Base-by-base conservation (phyloP, 139 green algal species). In the Volvox reticuliferus region DNA sequence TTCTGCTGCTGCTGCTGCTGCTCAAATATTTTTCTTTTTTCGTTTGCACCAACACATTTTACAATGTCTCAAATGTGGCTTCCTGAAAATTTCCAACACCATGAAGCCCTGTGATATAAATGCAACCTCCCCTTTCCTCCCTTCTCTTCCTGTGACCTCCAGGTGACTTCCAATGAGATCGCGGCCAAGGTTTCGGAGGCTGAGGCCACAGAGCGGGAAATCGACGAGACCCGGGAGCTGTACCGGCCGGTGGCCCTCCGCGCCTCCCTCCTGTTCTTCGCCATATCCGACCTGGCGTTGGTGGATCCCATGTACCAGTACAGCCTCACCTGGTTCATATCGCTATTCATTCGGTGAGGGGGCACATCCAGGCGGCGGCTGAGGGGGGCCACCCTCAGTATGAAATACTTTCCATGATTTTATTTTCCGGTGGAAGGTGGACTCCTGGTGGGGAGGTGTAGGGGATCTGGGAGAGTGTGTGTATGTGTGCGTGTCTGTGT, bases 221-320 rank as follows among this genome's bases (percentile, higher is more conserved):
- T 98, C 78, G 96, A 98, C 84, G 93, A 88, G 65, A 96, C 96
- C 20, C 92, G 96, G 21, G 95, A 98, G 92, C 91, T 95, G 88
- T 98, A 98, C 93, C 94, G 95, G 30, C 95, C 95, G 3, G 96
- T 98, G 78, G 96, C 96, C 30, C 79, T 95, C 33, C 93, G 96
- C 69, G 92, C 96, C 28, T 95, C 88, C 17, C 89, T 97, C 32
- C 94, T 98, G 61, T 98, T 98, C 92, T 98, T 98, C 93, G 97
- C 95, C 92, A 98, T 98, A 91, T 92, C 86, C 50, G 95, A 98
- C 91, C 92, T 98, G n/a, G 95, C 95, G 26, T 69, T 93, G 73
- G 94, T 98, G 36, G 96, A 98, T 90, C 96, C 96, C 79, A 98
- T 98, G 96, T 98, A 98, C 93, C 96, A 98, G 93, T 97, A 97